A percentile compares a stretch with the other conserved stretches of the same genome.
Evolutionary conservation across 768 basidiomycete species (phyloP).

Genomic region (Cystoderma amianthinum): DNA sequence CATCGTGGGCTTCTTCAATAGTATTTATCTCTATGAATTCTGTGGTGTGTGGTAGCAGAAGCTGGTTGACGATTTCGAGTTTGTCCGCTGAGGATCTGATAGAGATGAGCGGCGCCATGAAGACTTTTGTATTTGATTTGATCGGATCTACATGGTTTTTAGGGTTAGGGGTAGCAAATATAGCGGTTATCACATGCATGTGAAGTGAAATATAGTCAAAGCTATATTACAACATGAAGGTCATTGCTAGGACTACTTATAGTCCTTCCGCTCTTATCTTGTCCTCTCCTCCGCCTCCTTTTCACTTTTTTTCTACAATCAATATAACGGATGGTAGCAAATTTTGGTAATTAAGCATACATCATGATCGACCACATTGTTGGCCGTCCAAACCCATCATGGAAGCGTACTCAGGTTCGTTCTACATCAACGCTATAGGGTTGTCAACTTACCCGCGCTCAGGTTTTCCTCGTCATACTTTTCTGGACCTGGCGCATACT

Average conservation of each 20-base stretch:
- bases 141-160: no score
- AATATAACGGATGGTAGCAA: no score
- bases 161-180: slow-evolving; percentile 18
- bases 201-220: slow-evolving; percentile 3
- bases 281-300: slow-evolving; percentile 4
- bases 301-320: neutral
- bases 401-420: slow-evolving; percentile 79
- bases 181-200: slow-evolving; percentile 15
- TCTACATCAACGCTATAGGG: neutral
- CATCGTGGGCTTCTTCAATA: slow-evolving; percentile 82
- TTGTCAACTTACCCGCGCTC: neutral
- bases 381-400: slow-evolving; percentile 82
- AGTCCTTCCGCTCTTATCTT: no score
- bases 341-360: neutral
- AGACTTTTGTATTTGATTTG: slow-evolving; percentile 4
- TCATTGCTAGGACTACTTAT: no score
- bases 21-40: slow-evolving; percentile 61
- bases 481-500: slow-evolving; percentile 88
- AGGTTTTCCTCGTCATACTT: slow-evolving; percentile 87
- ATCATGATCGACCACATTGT: slow-evolving; percentile 91
- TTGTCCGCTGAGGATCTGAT: slow-evolving; percentile 31
- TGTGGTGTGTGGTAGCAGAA: slow-evolving; percentile 71
- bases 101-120: slow-evolving; percentile 26
- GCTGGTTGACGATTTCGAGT: slow-evolving; percentile 87
- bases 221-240: no score